Conservation (phyloP, 495 filamentous ascomycete species). For the Tuber magnatum region DNA sequence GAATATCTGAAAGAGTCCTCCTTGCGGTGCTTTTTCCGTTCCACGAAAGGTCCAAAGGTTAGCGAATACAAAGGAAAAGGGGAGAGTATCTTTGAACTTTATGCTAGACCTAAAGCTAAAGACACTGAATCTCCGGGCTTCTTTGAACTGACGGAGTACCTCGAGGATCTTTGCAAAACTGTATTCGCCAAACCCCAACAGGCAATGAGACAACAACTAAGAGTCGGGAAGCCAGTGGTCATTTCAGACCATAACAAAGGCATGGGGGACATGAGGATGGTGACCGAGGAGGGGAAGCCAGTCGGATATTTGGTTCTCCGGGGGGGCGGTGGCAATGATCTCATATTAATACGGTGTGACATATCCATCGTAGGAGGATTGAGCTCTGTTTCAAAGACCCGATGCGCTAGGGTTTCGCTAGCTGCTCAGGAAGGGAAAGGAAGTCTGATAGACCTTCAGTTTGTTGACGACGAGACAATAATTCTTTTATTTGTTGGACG, state of each 20-base stretch:
- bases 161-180: slow-evolving; percentile 50
- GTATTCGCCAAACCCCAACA: slow-evolving; percentile 55
- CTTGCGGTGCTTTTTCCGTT: slow-evolving; percentile 30
- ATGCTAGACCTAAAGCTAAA: slow-evolving; percentile 19
- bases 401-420: slow-evolving; percentile 44
- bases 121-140: slow-evolving; percentile 46
- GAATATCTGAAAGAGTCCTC: slow-evolving; percentile 36
- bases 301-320: slow-evolving; percentile 42
- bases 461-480: slow-evolving; percentile 51
- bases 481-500: slow-evolving; percentile 48
- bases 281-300: slow-evolving; percentile 36
- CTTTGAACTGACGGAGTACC: slow-evolving; percentile 48
- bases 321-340: slow-evolving; percentile 15
- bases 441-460: slow-evolving; percentile 50
- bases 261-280: slow-evolving; percentile 43
- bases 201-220: slow-evolving; percentile 52
- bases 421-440: slow-evolving; percentile 36
- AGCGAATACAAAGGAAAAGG: slow-evolving; percentile 37
- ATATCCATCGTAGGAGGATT: slow-evolving; percentile 51
- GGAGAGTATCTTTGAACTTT: slow-evolving; percentile 38
- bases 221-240: slow-evolving; percentile 49
- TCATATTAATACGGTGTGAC: slow-evolving; percentile 47
- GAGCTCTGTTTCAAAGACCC: slow-evolving; percentile 48
- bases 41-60: slow-evolving; percentile 15
- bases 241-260: slow-evolving; percentile 42